Evolutionary conservation across 2,329 filamentous ascomycete genomes (phyloP), one percentile per base, ranked within the genome.

Genomic region (Geosmithia morbida): DNA sequence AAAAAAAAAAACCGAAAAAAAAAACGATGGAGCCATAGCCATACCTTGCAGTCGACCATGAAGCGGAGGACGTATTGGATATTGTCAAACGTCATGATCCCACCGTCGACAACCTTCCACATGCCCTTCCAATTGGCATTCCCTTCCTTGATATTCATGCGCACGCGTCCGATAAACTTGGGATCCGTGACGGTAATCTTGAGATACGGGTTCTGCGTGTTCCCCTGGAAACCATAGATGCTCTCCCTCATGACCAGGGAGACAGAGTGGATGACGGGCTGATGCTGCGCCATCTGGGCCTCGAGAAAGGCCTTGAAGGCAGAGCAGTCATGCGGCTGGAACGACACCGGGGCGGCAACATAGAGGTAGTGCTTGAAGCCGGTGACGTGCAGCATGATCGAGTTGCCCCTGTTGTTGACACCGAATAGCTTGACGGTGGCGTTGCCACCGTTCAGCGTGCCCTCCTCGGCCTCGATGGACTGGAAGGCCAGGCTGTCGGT

Each of bases 311-410:
- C 70, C 59, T 83, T 85, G 71, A 85, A 98, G 1, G 77, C 69
- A 16, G 81, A 73, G 61, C 87, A 88, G 60, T 98, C 88, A 41
- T 80, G 74, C 43, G 79, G 79, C 26, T 78, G 77, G 62, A 98
- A 98, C 22, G 79, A 77, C 8, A 89, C 69, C 0, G 92, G 92
- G 0, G 94, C 92, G 10, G 87, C 84, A 43, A 97, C 80, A 58
- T 95, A 98, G 48, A 98, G 79, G 61, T 98, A 98, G 62, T 98
- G 92, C 55, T 87, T 83, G 66, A 98, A 98, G 59, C 88, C 87
- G 16, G 86, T 95, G 52, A 98, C 89, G 62, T 98, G 92, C 13
- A 98, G 72, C 63, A 98, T 77, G 40, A 95, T 87, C 2, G 92
- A 98, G 64, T 98, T 84, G 47, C 92, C 92, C 51, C 71, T 62